Base-by-base conservation (phyloP, 2,329 filamentous ascomycete species). In the Metarhizium rileyi region DNA sequence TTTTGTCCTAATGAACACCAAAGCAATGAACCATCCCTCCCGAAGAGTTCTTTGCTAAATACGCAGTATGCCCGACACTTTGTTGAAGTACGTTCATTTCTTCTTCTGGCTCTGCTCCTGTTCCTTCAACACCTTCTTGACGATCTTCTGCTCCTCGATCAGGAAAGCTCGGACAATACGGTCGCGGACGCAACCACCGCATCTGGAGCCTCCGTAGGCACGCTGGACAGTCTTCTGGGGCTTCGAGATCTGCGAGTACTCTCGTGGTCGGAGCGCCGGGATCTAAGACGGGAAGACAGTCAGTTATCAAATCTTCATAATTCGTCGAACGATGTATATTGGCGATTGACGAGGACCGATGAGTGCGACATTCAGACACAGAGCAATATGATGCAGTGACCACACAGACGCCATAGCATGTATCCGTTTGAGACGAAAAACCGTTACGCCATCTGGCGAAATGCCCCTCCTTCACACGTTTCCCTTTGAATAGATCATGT, bases 51-150 rank as follows among this genome's bases (percentile, higher is more conserved):
- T 61, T 64, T 63, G 62, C 61, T 57, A 53, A 59, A 57, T 60
- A 59, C 63, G 61, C 58, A 65, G 58, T 62, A 62, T 64, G 59
- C 57, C 60, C 60, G 59, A 59, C 54, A 54, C 58, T 55, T 56
- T 56, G 54, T 58, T 49, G 50, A 58, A 59, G 57, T 49, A 48
- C 75, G 59, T 78, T 81, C 87, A 82, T 77, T 82, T 82, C 78
- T 81, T 82, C 74, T 78, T 83, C 65, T 77, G 72, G 67, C 75
- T 70, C 67, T 73, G 86, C 80, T 88, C 86, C 78, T 95, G 88
- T 82, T 97, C 91, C 87, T 96, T 96, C 72, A 97, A 83, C 67
- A 98, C 93, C 88, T 98, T 98, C 90, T 98, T 98, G 76, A 98
- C 93, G 66, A 98, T 97, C 88, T 98, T 98, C 83, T 98, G 93